These are phyloP conservation scores for Paraglomus brasilianum DNA, from an alignment of 192 early-diverging fungal genomes.

Conservation along the genomic window DNA sequence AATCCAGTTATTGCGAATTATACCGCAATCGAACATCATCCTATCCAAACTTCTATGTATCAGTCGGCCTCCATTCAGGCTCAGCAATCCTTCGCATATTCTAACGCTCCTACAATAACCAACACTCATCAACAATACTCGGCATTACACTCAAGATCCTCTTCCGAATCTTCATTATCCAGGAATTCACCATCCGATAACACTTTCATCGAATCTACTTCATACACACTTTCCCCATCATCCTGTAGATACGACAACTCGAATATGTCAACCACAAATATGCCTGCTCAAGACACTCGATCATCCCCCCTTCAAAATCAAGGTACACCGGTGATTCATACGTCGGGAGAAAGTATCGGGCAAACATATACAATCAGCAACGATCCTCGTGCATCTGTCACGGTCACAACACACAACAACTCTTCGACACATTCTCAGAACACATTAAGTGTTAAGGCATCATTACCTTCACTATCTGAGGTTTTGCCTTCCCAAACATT, in stretches of 20 bases:
- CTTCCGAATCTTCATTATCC: constrained; percentile 18
- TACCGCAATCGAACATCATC: constrained; percentile 10
- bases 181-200: constrained; percentile 5
- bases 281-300: neutral
- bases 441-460: neutral
- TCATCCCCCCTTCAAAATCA: constrained; percentile 1
- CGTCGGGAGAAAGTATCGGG: too few relatives aligned
- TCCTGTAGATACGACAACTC: constrained; percentile 6
- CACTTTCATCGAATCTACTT: constrained; percentile 6
- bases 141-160: constrained; percentile 12
- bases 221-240: constrained; percentile 5
- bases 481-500: neutral
- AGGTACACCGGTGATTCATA: too few relatives aligned
- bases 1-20: constrained; percentile 14
- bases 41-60: constrained; percentile 26
- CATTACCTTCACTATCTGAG: constrained; percentile 24
- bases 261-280: neutral
- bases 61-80: neutral
- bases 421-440: constrained; percentile 1
- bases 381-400: neutral
- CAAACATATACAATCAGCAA: constrained; percentile 1
- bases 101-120: neutral
- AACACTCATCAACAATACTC: constrained; percentile 6
- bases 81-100: neutral
- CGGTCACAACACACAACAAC: neutral